Evolutionary conservation across 2,329 filamentous ascomycete species (phyloP), one percentile per base, ranked within the genome.

Genomic region (Cytospora paraplurivora): DNA sequence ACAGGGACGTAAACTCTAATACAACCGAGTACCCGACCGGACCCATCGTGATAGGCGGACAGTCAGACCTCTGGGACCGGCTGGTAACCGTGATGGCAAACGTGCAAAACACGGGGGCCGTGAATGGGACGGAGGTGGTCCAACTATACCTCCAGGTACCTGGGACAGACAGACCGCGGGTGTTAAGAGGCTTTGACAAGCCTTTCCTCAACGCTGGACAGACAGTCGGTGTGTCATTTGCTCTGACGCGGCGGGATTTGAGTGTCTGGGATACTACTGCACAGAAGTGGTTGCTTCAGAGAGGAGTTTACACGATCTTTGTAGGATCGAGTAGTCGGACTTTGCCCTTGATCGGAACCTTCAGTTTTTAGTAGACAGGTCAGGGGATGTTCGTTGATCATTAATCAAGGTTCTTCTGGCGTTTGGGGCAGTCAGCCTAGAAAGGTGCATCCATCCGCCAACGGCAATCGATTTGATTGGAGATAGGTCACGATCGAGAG

Each of bases 121-220:
- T 76, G 0, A 73, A 72, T 7, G 81, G 80, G 6, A 76, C 77
- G 17, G 81, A 84, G 70, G 77, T 81, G 8, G 76, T 76, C 19
- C 82, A 73, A 72, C 71, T 84, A 5, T 84, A 84, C 60, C 68
- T 83, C 15, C 76, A 75, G 3, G 77, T 81, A 21, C 81, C 81
- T 2, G 71, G 66, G 2, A 74, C 71, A 4, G 73, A 70, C 7
- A 88, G 88, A 0, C 74, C 79, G 0, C 76, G 81, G 49, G 86
- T 90, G 71, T 77, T 91, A n/a, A 79, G 88, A 8, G 87, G 88
- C 7, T 90, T 90, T 64, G 84, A 85, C 59, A 90, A 90, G 76
- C 76, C 81, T 0, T 76, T 75, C 17, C 67, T 90, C 52, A 75
- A 77, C 15, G 76, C 78, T 0, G 79, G 79, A 0, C 72, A 79